Evolutionary conservation across 176 grass and related monocot genomes (phyloP).

Genomic region (Oryza longistaminata): DNA sequence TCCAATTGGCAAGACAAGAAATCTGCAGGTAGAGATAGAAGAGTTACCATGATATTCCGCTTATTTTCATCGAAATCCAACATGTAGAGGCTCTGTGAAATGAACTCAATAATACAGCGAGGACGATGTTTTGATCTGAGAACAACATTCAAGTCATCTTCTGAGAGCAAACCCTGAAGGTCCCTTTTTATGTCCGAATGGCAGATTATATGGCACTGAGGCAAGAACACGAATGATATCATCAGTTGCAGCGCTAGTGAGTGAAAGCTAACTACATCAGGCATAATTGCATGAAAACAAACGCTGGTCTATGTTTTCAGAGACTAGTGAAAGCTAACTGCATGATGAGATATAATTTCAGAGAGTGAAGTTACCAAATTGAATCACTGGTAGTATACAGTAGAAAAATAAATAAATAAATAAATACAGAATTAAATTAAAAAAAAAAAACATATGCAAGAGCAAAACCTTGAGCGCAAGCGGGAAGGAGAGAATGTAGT

Average conservation of each 20-base stretch:
- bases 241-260: neutral
- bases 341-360: no score
- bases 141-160: constrained; percentile 72
- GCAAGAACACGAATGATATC: constrained; percentile 8
- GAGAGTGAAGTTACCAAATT: no score
- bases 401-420: neutral
- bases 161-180: constrained; percentile 66
- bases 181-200: constrained; percentile 69
- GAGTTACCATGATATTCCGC: constrained; percentile 59
- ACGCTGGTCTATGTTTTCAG: neutral
- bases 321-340: no score
- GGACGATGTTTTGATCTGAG: constrained; percentile 72
- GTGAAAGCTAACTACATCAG: neutral
- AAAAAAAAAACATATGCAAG: neutral
- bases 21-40: neutral
- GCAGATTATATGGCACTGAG: constrained; percentile 80
- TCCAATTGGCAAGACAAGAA: neutral
- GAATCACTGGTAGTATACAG: no score
- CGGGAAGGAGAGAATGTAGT: constrained; percentile 89
- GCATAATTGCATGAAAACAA: neutral
- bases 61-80: constrained; percentile 75
- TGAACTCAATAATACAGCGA: constrained; percentile 86
- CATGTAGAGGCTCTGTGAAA: constrained; percentile 66
- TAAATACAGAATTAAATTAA: neutral
- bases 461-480: constrained; percentile 68